Conservation (phyloP, 176 grass and related monocot genomes). For the Echinochloa phyllopogon region DNA sequence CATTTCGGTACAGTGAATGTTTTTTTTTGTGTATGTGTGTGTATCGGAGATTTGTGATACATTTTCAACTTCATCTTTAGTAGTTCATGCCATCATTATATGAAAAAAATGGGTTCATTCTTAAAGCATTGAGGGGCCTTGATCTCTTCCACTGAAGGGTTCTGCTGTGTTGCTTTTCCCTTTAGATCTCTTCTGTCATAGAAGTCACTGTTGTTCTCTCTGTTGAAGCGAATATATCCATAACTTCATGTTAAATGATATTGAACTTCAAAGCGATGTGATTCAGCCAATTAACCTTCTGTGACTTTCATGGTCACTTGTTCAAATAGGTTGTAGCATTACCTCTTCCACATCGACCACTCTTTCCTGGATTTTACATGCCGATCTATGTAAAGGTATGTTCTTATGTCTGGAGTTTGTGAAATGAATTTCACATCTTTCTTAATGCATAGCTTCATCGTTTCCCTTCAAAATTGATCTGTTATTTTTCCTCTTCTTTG, state of each 20-base stretch:
- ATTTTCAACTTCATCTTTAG: conserved; percentile 29
- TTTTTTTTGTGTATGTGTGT: not conserved
- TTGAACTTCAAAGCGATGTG: conserved; percentile 14
- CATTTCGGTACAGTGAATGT: not conserved
- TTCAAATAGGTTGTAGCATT: conserved; percentile 83
- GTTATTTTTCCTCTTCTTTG: conserved; percentile 10
- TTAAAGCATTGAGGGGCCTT: not conserved
- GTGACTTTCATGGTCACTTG: conserved; percentile 26
- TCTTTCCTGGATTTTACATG: conserved; percentile 99
- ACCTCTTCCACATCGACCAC: conserved; percentile 91
- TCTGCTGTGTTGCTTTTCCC: not conserved
- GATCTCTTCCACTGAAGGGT: conserved; percentile 4
- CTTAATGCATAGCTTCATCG: not conserved
- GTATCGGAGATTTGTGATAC: not conserved
- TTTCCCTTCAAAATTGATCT: conserved; percentile 18
- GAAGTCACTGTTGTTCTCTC: not conserved
- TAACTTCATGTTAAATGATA: conserved; percentile 11
- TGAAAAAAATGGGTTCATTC: not conserved
- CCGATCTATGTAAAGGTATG: conserved; percentile 92
- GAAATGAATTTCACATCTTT: conserved; percentile 28
- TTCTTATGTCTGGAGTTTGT: not conserved
- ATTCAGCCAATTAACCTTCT: conserved; percentile 42
- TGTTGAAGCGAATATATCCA: not conserved
- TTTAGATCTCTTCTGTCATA: not conserved
- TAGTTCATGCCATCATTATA: not conserved